These are phyloP conservation scores for Sordariomycetes sp. DNA, from an alignment of 2,329 filamentous ascomycete genomes.

Conservation along the genomic window DNA sequence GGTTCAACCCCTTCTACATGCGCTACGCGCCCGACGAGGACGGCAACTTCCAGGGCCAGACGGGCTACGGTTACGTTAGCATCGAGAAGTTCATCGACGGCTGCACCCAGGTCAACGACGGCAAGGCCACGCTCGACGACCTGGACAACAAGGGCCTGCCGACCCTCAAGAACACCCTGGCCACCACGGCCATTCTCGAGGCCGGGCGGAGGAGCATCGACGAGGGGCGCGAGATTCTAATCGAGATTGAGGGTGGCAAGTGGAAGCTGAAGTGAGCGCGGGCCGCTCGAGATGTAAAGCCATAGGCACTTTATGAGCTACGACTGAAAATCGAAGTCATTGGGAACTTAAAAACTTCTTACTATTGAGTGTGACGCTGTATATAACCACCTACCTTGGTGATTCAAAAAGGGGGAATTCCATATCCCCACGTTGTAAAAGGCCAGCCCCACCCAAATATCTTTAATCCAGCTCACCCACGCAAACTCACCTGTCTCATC, in stretches of 20 bases:
- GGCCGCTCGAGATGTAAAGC: background rate
- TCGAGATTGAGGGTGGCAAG: slow-evolving; percentile 52
- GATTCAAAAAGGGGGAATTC: too few relatives aligned
- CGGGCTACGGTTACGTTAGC: slow-evolving; percentile 85
- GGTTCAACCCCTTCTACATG: slow-evolving; percentile 96
- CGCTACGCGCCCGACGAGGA: slow-evolving; percentile 89
- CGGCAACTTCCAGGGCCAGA: slow-evolving; percentile 87
- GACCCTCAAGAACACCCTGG: slow-evolving; percentile 81
- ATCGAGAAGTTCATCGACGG: slow-evolving; percentile 96
- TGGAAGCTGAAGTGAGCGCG: slow-evolving; percentile 54
- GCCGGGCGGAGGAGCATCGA: slow-evolving; percentile 79
- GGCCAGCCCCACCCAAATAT: too few relatives aligned
- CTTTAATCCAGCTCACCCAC: too few relatives aligned
- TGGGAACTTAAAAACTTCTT: too few relatives aligned
- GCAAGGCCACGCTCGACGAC: slow-evolving; percentile 60
- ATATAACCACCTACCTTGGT: too few relatives aligned
- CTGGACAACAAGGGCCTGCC: slow-evolving; percentile 75
- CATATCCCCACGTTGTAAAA: too few relatives aligned
- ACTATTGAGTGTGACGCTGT: too few relatives aligned
- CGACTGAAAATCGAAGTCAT: too few relatives aligned
- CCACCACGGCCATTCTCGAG: slow-evolving; percentile 85
- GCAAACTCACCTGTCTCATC: too few relatives aligned
- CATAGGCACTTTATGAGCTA: too few relatives aligned
- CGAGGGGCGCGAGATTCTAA: slow-evolving; percentile 69
- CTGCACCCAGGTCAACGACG: slow-evolving; percentile 68